Evolutionary conservation across 139 green algal species (phyloP).

Genomic region (Limnomonas spitsbergensis): DNA sequence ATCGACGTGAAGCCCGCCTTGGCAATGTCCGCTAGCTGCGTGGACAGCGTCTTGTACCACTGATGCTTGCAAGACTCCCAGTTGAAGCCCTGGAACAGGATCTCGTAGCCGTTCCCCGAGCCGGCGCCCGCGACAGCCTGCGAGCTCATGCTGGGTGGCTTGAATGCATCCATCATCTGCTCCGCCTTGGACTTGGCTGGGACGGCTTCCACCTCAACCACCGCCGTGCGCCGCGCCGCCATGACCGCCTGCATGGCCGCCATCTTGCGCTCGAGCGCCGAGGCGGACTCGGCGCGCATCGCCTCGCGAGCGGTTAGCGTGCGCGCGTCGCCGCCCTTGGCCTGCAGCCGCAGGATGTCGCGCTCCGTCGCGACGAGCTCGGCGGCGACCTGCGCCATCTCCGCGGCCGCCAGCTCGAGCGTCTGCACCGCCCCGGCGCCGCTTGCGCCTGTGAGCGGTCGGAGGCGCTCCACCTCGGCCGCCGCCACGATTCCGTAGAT

Average conservation of each 20-base stretch:
- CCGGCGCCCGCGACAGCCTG: conserved; percentile 46
- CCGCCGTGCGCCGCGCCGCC: conserved; percentile 57
- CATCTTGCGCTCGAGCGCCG: conserved; percentile 17
- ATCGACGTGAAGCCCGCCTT: conserved; percentile 82
- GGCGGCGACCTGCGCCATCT: conserved; percentile 79
- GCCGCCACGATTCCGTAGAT: conserved; percentile 78
- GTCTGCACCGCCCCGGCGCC: conserved; percentile 4
- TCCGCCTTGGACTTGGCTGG: conserved; percentile 25
- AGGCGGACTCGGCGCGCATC: conserved; percentile 5
- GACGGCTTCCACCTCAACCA: conserved; percentile 40
- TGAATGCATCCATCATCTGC: neutral
- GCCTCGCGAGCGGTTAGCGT: neutral
- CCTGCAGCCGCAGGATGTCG: conserved; percentile 6
- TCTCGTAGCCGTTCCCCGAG: conserved; percentile 81
- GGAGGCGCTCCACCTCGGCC: conserved; percentile 58
- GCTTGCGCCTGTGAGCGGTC: conserved; percentile 32
- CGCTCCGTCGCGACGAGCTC: conserved; percentile 75
- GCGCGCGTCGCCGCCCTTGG: neutral
- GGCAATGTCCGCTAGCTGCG: conserved; percentile 55
- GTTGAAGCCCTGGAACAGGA: conserved; percentile 95
- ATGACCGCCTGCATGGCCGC: conserved; percentile 58
- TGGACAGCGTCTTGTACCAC: conserved; percentile 63
- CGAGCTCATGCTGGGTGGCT: neutral
- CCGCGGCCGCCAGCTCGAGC: conserved; percentile 79
- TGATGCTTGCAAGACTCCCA: conserved; percentile 82